Conservation (phyloP, 345 rosid genomes). For the Eutrema heterophyllum region DNA sequence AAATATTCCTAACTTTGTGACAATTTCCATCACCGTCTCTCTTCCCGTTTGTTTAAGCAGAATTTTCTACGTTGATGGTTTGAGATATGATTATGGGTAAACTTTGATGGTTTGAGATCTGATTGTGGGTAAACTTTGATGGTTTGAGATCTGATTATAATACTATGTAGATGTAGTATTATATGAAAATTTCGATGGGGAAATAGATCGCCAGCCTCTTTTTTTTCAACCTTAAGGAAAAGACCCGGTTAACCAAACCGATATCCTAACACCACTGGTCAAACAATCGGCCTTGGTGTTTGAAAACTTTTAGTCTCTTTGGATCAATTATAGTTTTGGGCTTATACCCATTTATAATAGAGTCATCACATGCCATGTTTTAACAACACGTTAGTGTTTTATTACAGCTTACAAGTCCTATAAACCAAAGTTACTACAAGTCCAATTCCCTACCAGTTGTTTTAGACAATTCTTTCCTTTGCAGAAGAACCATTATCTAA, state of each 20-base stretch:
- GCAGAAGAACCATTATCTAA: not conserved
- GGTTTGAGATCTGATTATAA: no score
- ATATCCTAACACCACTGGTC: no score
- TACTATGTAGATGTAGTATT: no score
- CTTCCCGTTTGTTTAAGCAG: not conserved
- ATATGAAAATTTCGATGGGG: no score
- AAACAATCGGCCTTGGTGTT: no score
- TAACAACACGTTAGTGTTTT: not conserved
- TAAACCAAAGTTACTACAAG: not conserved
- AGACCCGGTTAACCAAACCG: no score
- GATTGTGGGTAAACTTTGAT: no score
- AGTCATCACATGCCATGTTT: slow-evolving; percentile 4
- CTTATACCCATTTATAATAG: not conserved
- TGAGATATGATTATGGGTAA: not conserved
- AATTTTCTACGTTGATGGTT: not conserved
- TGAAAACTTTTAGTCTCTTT: not conserved
- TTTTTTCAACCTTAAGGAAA: no score
- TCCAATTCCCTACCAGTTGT: not conserved
- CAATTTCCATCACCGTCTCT: not conserved
- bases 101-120: no score
- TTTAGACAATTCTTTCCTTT: no score
- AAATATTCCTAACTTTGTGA: not conserved
- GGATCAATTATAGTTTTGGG: not conserved
- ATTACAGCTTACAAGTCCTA: not conserved
- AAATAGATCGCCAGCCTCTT: no score